Evolutionary conservation across 2,329 filamentous ascomycete genomes (phyloP).

Genomic region (Aureobasidium sp.): DNA sequence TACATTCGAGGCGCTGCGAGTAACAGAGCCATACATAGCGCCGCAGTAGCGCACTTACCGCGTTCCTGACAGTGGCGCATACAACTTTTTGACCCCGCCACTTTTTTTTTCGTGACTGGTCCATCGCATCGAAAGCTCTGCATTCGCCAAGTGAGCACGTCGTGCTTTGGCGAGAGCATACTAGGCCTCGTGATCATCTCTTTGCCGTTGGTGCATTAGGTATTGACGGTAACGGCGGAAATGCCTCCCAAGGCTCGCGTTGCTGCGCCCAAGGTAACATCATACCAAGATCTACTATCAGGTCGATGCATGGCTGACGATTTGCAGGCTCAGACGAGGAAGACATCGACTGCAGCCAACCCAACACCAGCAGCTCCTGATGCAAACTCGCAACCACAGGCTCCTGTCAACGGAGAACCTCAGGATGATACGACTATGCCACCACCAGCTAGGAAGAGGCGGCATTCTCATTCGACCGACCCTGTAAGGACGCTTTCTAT

Average conservation of each 20-base stretch:
- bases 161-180: constrained; percentile 7
- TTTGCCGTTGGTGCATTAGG: background rate
- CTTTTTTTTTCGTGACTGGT: constrained; percentile 16
- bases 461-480: constrained; percentile 16
- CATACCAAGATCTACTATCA: background rate
- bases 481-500: background rate
- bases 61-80: constrained; percentile 7
- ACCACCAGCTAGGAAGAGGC: constrained; percentile 8
- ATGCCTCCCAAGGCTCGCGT: constrained; percentile 15
- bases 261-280: constrained; percentile 8
- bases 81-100: constrained; percentile 15
- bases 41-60: background rate
- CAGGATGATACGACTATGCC: constrained; percentile 7
- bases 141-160: background rate
- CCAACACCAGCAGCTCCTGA: constrained; percentile 5
- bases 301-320: background rate
- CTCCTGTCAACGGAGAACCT: background rate
- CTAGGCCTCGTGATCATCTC: background rate
- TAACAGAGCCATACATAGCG: background rate
- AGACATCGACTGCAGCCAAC: constrained; percentile 14
- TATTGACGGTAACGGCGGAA: background rate
- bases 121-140: constrained; percentile 11
- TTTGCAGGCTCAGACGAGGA: constrained; percentile 8
- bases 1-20: background rate
- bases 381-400: background rate